phyloP scores from a whole-genome alignment of 176 grass and related monocot genomes.

The Carex kokanica region DNA sequence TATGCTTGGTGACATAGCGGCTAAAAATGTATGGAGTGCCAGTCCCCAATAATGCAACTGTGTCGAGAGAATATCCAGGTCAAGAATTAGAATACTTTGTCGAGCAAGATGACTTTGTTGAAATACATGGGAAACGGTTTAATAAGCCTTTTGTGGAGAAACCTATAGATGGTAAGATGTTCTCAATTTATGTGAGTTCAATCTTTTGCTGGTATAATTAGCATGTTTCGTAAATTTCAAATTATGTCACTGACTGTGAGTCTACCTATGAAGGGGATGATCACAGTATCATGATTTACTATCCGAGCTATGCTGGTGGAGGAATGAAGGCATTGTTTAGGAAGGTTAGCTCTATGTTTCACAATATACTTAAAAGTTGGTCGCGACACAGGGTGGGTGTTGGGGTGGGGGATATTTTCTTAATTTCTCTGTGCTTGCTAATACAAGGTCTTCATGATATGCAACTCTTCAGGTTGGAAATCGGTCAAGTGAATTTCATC shows the following conservation, averaged over 20 bases:
- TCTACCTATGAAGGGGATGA: slow-evolving; percentile 66
- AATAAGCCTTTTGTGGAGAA: slow-evolving; percentile 96
- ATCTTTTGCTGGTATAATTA: not conserved
- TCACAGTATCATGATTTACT: slow-evolving; percentile 98
- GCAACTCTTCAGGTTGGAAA: slow-evolving; percentile 64
- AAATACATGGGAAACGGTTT: slow-evolving; percentile 78
- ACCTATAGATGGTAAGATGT: slow-evolving; percentile 77
- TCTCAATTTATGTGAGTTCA: slow-evolving; percentile 22
- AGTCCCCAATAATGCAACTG: slow-evolving; percentile 82
- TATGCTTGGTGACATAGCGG: slow-evolving; percentile 45
- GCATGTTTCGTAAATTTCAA: not conserved
- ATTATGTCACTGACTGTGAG: not conserved
- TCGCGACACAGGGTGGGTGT: not conserved
- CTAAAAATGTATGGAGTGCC: slow-evolving; percentile 74
- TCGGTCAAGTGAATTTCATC: slow-evolving; percentile 91
- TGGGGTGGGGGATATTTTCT: not conserved
- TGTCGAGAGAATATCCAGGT: slow-evolving; percentile 74
- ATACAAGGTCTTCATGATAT: slow-evolving; percentile 2
- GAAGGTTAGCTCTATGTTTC: slow-evolving; percentile 49
- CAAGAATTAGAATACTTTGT: slow-evolving; percentile 84
- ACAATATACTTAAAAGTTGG: slow-evolving; percentile 9
- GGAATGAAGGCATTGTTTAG: slow-evolving; percentile 97
- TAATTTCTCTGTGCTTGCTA: not conserved
- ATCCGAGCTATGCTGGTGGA: slow-evolving; percentile 97
- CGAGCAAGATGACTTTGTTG: slow-evolving; percentile 95